Percentiles rank a stretch among this genome's conserved stretches.
These are phyloP conservation scores for Alternaria ethzedia DNA, from an alignment of 2,329 filamentous ascomycete species.

Conservation along the genomic window DNA sequence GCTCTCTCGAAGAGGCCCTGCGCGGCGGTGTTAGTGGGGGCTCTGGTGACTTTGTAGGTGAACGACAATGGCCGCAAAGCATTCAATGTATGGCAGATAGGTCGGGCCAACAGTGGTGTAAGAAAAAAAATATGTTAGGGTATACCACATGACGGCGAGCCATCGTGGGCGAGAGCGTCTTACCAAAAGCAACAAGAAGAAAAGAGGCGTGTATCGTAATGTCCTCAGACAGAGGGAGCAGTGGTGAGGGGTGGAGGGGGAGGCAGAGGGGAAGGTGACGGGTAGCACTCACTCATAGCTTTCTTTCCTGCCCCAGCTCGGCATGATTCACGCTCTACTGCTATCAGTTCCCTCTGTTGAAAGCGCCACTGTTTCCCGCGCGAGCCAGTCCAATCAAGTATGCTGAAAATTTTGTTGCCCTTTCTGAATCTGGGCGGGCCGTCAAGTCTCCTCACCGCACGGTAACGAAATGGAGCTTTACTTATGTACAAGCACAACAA, in stretches of 20 bases:
- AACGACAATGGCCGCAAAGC: constrained; percentile 9
- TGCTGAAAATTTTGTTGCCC: constrained; percentile 16
- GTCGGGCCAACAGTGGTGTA: neutral
- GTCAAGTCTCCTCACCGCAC: constrained; percentile 16
- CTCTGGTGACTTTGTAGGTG: neutral
- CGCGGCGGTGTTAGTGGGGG: constrained; percentile 13
- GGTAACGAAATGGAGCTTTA: constrained; percentile 17
- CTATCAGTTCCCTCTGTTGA: constrained; percentile 22
- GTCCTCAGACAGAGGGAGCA: constrained; percentile 1
- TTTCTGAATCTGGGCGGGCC: constrained; percentile 19
- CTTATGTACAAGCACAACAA: constrained; percentile 19
- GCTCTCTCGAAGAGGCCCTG: constrained; percentile 44
- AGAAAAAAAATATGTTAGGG: constrained; percentile 5
- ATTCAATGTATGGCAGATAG: neutral
- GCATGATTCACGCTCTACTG: constrained; percentile 39
- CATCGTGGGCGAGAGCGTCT: neutral
- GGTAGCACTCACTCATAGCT: constrained; percentile 49
- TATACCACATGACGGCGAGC: neutral
- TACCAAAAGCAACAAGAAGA: constrained; percentile 14
- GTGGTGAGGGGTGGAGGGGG: constrained; percentile 10
- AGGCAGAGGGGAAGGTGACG: constrained; percentile 13
- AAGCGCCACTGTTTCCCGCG: constrained; percentile 12
- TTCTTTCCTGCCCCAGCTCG: constrained; percentile 48
- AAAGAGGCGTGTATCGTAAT: neutral
- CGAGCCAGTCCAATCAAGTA: constrained; percentile 13